phyloP scores from a whole-genome alignment of 2,329 filamentous ascomycete genomes.

The Neonectria punicea region DNA sequence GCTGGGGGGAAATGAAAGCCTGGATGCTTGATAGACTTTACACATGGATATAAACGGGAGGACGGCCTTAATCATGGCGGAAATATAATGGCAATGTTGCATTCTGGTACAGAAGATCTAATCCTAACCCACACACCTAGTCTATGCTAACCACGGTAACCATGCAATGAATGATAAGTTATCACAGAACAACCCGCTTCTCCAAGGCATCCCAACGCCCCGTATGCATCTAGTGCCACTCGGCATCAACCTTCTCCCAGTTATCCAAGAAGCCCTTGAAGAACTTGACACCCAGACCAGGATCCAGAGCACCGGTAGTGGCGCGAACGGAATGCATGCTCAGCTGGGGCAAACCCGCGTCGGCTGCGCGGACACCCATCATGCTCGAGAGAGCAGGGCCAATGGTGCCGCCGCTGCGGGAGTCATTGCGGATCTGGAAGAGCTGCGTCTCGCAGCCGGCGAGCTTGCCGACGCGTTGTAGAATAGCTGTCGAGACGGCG shows the following conservation, averaged over 20 bases:
- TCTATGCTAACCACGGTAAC: conserved; percentile 13
- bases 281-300: conserved; percentile 85
- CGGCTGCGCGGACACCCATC: conserved; percentile 84
- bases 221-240: conserved; percentile 66
- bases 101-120: conserved; percentile 14
- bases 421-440: conserved; percentile 97
- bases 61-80: background rate
- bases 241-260: conserved; percentile 84
- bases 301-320: conserved; percentile 86
- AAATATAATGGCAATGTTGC: conserved; percentile 4
- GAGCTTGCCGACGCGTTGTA: conserved; percentile 82
- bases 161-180: conserved; percentile 14
- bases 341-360: conserved; percentile 89
- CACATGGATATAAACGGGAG: background rate
- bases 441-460: conserved; percentile 78
- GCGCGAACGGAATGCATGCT: conserved; percentile 95
- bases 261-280: conserved; percentile 91
- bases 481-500: conserved; percentile 81
- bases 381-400: conserved; percentile 86
- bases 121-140: conserved; percentile 9
- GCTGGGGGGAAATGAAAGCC: background rate
- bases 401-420: conserved; percentile 90
- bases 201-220: conserved; percentile 14
- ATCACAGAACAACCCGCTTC: conserved; percentile 19
- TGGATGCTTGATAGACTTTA: background rate